These are phyloP conservation scores for Colletotrichum musae DNA, from an alignment of 2,329 filamentous ascomycete genomes.

Conservation along the genomic window DNA sequence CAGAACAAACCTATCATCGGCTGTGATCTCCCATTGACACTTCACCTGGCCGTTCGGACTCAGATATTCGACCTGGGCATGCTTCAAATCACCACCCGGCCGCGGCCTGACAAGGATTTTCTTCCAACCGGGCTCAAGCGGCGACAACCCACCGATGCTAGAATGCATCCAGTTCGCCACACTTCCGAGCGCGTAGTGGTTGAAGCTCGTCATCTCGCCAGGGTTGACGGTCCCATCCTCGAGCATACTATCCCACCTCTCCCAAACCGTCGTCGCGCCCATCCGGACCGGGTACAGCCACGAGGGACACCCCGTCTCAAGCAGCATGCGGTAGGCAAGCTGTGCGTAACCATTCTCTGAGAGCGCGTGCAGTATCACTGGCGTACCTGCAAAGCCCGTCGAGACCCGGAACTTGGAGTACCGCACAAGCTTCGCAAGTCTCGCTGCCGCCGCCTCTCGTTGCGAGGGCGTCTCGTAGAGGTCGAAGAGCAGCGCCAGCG, in stretches of 20 bases:
- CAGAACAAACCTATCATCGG: neutral
- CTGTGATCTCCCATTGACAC: conserved; percentile 45
- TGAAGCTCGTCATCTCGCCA: conserved; percentile 58
- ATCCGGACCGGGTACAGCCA: conserved; percentile 57
- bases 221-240: conserved; percentile 55
- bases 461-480: conserved; percentile 47
- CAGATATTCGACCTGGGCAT: conserved; percentile 47
- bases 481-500: conserved; percentile 53
- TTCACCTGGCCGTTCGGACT: conserved; percentile 49
- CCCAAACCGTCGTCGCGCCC: conserved; percentile 59
- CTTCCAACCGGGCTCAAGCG: conserved; percentile 57
- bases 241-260: conserved; percentile 58
- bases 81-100: conserved; percentile 54
- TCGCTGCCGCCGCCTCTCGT: conserved; percentile 40
- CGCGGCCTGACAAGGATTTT: conserved; percentile 48
- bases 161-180: conserved; percentile 55
- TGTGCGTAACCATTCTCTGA: conserved; percentile 25
- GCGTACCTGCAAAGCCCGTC: conserved; percentile 46
- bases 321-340: conserved; percentile 54
- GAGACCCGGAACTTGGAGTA: conserved; percentile 28
- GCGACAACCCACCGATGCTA: conserved; percentile 49
- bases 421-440: conserved; percentile 22
- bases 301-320: conserved; percentile 51
- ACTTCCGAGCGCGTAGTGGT: conserved; percentile 58
- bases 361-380: conserved; percentile 42